A percentile compares a stretch with the other conserved stretches of the same genome.
These are phyloP conservation scores for Asterochloris erici DNA, from an alignment of 139 green algal species.

Conservation along the genomic window DNA sequence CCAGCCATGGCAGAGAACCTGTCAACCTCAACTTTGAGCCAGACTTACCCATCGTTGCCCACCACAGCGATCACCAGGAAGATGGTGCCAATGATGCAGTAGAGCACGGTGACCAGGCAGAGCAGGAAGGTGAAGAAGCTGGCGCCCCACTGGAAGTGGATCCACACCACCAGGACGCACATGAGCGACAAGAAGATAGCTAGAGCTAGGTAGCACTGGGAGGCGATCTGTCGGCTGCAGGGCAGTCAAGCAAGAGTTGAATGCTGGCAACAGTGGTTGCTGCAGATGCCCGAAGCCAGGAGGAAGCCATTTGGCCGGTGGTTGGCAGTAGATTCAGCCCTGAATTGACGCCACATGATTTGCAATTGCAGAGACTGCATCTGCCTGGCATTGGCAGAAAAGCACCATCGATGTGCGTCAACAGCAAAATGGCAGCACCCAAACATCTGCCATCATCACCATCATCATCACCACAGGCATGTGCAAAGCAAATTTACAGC, in stretches of 20 bases:
- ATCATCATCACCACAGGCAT: too few species aligned
- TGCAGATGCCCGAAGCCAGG: too few species aligned
- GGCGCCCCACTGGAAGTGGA: constrained; percentile 14
- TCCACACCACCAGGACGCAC: background rate
- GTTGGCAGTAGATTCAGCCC: too few species aligned
- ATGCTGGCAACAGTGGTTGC: background rate
- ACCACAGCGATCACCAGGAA: constrained; percentile 9
- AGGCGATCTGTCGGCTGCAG: constrained; percentile 3
- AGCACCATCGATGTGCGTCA: too few species aligned
- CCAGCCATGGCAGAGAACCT: too few species aligned
- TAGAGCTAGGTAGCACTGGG: constrained; percentile 1
- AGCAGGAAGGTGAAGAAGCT: constrained; percentile 19
- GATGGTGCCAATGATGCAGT: constrained; percentile 14
- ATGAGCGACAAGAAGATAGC: constrained; percentile 7
- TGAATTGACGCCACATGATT: too few species aligned
- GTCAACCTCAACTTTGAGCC: background rate
- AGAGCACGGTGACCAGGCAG: constrained; percentile 5
- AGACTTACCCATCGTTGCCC: constrained; percentile 11
- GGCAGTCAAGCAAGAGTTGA: background rate
- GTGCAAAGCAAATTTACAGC: too few species aligned
- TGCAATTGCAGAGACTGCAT: too few species aligned
- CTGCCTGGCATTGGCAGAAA: too few species aligned
- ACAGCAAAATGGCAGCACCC: too few species aligned
- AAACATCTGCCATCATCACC: too few species aligned
- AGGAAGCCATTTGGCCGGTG: too few species aligned